Percentiles rank a stretch among this genome's conserved stretches.
Conservation (phyloP, 192 early-diverging fungal species). For the Rhizophlyctis rosea region DNA sequence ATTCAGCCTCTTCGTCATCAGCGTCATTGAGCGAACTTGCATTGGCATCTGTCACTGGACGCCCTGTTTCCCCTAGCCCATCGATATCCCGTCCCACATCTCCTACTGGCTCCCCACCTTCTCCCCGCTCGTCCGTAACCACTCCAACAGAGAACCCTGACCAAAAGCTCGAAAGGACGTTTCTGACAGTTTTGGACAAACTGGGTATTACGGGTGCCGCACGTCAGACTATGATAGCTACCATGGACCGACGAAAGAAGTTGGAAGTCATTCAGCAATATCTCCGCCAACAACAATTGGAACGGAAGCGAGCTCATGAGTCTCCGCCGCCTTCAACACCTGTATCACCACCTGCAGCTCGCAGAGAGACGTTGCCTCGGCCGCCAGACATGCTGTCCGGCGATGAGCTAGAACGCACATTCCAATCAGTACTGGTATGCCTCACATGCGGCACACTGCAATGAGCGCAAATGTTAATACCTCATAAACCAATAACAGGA, state of each 20-base stretch:
- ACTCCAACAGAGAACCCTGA: too few species aligned
- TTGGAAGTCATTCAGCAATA: conserved; percentile 24
- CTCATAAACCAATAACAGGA: too few species aligned
- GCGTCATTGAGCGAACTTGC: too few species aligned
- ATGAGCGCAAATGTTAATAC: too few species aligned
- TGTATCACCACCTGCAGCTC: background rate
- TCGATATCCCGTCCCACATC: too few species aligned
- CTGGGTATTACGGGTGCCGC: conserved; percentile 23
- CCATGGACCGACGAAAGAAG: conserved; percentile 1
- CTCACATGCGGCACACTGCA: too few species aligned
- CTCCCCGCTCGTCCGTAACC: too few species aligned
- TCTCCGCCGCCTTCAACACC: background rate
- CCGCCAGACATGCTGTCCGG: background rate
- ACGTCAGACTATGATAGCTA: conserved; percentile 17
- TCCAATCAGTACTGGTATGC: background rate
- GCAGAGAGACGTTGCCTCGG: background rate
- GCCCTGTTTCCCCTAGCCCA: too few species aligned
- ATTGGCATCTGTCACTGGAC: too few species aligned
- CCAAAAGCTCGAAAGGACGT: too few species aligned
- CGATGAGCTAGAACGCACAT: background rate
- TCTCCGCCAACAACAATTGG: background rate
- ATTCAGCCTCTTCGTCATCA: too few species aligned
- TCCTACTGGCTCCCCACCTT: too few species aligned
- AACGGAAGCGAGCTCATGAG: background rate
- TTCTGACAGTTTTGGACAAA: conserved; percentile 16